Base-by-base conservation (phyloP, 148 eudicot species). In the Mesembryanthemum crystallinum region DNA sequence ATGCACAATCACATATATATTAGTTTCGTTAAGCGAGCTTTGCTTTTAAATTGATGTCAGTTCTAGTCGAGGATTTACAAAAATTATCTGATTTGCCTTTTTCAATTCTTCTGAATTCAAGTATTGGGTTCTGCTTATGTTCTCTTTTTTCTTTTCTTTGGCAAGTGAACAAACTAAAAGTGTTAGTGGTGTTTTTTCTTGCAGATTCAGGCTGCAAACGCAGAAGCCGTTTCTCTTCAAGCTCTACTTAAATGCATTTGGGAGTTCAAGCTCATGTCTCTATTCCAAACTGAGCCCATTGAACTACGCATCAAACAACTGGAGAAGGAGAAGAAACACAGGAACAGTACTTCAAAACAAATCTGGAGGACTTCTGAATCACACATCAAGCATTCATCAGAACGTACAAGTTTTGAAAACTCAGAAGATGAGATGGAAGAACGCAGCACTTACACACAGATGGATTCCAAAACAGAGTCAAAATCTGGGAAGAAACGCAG, bases 181-280 rank as follows among this genome's bases (percentile, higher is more conserved):
- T 49, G 14, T 18, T 29, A 2, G 4, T 70, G 32, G 39, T 49
- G 60, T 10, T 42, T 51, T 70, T 49, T 63, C 32, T 29, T 54
- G 67, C 80, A 77, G 82, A 13, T 67, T 4, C 37, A 47, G n/a
- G 77, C 77, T 23, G 49, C 60, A n/a, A 12, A 10, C 30, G 10
- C 39, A n/a, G 83, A 81, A 60, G 25, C 39, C 27, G 3, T 0
- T 0, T 2, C 21, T n/a, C 80, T 81, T 43, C 21, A 24, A 51
- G n/a, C 27, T 35, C 42, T 81, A 21, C 10, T 47, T n/a, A 59
- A 37, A 43, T 76, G 73, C 76, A 61, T 81, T 73, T 54, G 55
- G 45, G 55, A 67, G 57, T 76, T 72, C 62, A 77, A 72, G 70
- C 80, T 77, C 13, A 71, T 76, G 45, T 72, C 64, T 13, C 24